These are phyloP conservation scores for Oryza brachyantha DNA, from an alignment of 176 grass and related monocot genomes.

Conservation along the genomic window DNA sequence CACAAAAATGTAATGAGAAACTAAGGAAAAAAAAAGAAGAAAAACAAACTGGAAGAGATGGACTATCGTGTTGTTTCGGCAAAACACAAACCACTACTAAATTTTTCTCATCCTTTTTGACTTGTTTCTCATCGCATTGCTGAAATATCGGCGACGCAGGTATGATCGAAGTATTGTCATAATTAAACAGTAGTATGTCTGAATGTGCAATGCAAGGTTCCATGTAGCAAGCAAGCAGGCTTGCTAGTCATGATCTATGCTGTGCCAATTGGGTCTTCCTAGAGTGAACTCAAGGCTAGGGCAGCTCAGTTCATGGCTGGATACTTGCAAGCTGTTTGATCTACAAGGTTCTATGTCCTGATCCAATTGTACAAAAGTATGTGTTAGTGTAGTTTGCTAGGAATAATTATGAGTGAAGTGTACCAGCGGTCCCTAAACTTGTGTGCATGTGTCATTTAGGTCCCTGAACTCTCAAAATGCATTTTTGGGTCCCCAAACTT, in stretches of 20 bases:
- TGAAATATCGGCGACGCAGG: neutral
- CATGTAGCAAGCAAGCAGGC: neutral
- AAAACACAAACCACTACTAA: neutral
- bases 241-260: slow-evolving; percentile 44
- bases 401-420: too few species aligned
- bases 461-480: too few species aligned
- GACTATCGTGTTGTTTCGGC: neutral
- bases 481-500: too few species aligned
- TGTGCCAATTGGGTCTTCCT: slow-evolving; percentile 45
- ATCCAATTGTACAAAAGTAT: neutral
- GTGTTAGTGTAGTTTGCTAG: neutral
- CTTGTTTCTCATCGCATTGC: slow-evolving; percentile 7
- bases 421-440: too few species aligned
- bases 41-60: neutral
- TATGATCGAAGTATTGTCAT: neutral
- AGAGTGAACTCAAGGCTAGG: slow-evolving; percentile 83
- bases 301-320: slow-evolving; percentile 41
- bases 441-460: too few species aligned
- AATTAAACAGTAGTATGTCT: slow-evolving; percentile 18
- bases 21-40: neutral
- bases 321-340: slow-evolving; percentile 42
- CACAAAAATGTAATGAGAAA: neutral
- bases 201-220: slow-evolving; percentile 11
- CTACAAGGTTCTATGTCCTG: slow-evolving; percentile 59
- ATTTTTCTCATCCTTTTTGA: neutral